Evolutionary conservation across 495 filamentous ascomycete genomes (phyloP).

Genomic region (Mytilinidion resinicola): DNA sequence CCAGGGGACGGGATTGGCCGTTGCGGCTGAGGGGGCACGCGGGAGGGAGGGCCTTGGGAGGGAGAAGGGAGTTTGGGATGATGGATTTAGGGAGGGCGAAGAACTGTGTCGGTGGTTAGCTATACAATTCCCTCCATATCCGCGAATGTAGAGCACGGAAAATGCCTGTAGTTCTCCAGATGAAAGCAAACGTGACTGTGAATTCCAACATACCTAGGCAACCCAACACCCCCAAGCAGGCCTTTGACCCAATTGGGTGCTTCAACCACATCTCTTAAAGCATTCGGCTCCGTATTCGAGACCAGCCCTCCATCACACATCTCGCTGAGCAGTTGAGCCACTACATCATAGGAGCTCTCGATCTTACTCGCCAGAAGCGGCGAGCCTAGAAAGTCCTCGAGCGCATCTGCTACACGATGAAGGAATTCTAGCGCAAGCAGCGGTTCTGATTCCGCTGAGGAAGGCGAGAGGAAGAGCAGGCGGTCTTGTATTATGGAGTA

Average conservation of each 20-base stretch:
- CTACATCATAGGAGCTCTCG: constrained; percentile 85
- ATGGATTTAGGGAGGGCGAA: constrained; percentile 36
- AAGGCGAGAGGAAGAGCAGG: constrained; percentile 78
- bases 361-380: constrained; percentile 80
- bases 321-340: constrained; percentile 86
- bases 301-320: constrained; percentile 95
- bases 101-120: constrained; percentile 28
- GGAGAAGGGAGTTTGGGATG: constrained; percentile 17
- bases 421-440: constrained; percentile 95
- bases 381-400: constrained; percentile 93
- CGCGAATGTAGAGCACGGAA: not conserved
- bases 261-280: constrained; percentile 83
- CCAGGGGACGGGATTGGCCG: constrained; percentile 63
- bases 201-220: constrained; percentile 53
- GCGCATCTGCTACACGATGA: constrained; percentile 83
- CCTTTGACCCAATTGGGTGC: constrained; percentile 86
- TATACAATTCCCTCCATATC: not conserved
- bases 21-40: constrained; percentile 32
- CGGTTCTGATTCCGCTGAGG: constrained; percentile 78
- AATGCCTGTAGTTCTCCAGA: not conserved
- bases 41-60: constrained; percentile 10
- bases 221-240: constrained; percentile 76
- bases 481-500: constrained; percentile 83
- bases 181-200: constrained; percentile 23
- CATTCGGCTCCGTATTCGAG: constrained; percentile 87